Evolutionary conservation across 164 flowering plant species (phyloP).

Genomic region (Macadamia integrifolia): DNA sequence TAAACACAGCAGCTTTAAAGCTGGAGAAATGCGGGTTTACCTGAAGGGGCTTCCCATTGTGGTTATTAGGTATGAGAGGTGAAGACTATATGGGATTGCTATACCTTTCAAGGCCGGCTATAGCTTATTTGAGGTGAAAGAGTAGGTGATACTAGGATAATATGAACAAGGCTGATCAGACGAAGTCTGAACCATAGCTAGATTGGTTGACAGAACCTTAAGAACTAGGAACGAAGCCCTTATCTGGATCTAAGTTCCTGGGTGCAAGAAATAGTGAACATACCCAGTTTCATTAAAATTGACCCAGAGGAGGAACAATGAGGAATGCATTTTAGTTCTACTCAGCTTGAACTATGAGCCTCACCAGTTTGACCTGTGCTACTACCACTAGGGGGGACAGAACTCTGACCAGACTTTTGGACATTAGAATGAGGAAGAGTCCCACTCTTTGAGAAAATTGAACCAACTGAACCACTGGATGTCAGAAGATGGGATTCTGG

Average conservation of each 20-base stretch:
- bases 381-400: conserved; percentile 33
- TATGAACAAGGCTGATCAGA: conserved; percentile 28
- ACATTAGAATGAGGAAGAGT: conserved; percentile 29
- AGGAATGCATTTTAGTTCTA: conserved; percentile 12
- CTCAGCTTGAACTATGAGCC: conserved; percentile 32
- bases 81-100: conserved; percentile 27
- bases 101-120: conserved; percentile 24
- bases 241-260: conserved; percentile 1
- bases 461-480: conserved; percentile 57
- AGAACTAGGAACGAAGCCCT: conserved; percentile 10
- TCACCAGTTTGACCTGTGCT: conserved; percentile 27
- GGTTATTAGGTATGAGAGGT: conserved; percentile 30
- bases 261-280: not conserved
- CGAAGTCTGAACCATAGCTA: conserved; percentile 20
- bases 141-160: conserved; percentile 7
- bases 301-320: conserved; percentile 8
- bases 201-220: conserved; percentile 24
- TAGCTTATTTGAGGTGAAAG: conserved; percentile 44
- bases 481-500: conserved; percentile 48
- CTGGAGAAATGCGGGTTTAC: conserved; percentile 9
- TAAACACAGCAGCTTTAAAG: conserved; percentile 24
- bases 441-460: conserved; percentile 47
- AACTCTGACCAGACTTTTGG: conserved; percentile 37
- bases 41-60: conserved; percentile 13
- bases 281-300: conserved; percentile 13